Conservation (phyloP, 192 early-diverging fungal genomes). For the Entomortierella chlamydospora region DNA sequence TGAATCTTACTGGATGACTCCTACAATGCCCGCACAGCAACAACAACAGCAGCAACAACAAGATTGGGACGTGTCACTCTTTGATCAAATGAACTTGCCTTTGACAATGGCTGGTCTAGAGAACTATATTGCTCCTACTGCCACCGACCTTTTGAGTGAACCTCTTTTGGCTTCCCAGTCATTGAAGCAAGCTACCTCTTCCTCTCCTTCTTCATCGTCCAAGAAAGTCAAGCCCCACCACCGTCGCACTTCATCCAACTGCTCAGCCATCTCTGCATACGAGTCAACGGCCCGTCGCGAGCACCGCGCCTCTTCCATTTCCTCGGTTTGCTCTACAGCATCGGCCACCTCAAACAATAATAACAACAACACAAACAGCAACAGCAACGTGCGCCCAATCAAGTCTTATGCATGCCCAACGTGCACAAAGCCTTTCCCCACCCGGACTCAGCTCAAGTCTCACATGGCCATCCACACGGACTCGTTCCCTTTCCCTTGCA, state of each 20-base stretch:
- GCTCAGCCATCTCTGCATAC: constrained; percentile 44
- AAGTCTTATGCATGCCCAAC: constrained; percentile 51
- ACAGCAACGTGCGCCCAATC: constrained; percentile 11
- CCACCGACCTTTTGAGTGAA: background rate
- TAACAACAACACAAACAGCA: background rate
- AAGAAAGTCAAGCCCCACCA: constrained; percentile 17
- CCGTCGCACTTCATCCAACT: constrained; percentile 38
- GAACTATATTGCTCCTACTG: constrained; percentile 32
- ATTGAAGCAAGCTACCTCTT: constrained; percentile 22
- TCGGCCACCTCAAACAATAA: constrained; percentile 7
- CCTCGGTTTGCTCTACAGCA: constrained; percentile 33
- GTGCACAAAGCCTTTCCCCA: constrained; percentile 52
- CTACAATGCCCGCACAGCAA: background rate
- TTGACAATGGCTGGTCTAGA: constrained; percentile 34
- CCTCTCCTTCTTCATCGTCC: background rate
- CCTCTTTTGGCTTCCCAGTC: background rate
- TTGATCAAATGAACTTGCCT: constrained; percentile 47
- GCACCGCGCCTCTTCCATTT: constrained; percentile 47
- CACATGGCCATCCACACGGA: constrained; percentile 57
- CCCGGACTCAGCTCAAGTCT: constrained; percentile 56
- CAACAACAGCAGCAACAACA: constrained; percentile 22
- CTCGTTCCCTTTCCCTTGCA: constrained; percentile 49
- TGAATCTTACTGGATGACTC: constrained; percentile 13
- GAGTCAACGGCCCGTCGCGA: constrained; percentile 26
- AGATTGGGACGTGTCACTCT: constrained; percentile 31